These are phyloP conservation scores for Didymella lethalis DNA, from an alignment of 2,329 filamentous ascomycete genomes.

Conservation along the genomic window DNA sequence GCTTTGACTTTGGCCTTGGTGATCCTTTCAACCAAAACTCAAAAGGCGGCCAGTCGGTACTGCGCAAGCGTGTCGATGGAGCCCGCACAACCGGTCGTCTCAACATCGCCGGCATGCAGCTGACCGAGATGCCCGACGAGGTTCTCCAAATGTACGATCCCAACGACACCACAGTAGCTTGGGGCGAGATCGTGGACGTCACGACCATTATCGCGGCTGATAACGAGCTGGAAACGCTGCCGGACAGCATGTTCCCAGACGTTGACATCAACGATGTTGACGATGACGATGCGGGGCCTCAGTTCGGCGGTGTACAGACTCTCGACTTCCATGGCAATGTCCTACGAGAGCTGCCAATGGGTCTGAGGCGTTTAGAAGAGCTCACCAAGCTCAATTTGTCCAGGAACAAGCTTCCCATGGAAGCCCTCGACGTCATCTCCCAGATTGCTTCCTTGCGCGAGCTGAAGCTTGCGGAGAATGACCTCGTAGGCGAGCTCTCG, in stretches of 20 bases:
- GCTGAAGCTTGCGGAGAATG: slow-evolving; percentile 71
- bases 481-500: slow-evolving; percentile 58
- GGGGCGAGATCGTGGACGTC: slow-evolving; percentile 92
- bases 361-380: slow-evolving; percentile 74
- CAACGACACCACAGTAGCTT: slow-evolving; percentile 70
- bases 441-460: slow-evolving; percentile 78
- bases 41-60: slow-evolving; percentile 69
- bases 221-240: slow-evolving; percentile 81
- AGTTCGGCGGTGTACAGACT: slow-evolving; percentile 82
- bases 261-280: slow-evolving; percentile 60
- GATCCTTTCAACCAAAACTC: slow-evolving; percentile 75
- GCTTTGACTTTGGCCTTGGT: slow-evolving; percentile 68
- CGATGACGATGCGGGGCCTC: slow-evolving; percentile 70
- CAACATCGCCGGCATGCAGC: slow-evolving; percentile 84
- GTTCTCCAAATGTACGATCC: slow-evolving; percentile 88
- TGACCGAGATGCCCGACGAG: slow-evolving; percentile 81
- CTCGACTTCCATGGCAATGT: slow-evolving; percentile 88
- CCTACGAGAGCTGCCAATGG: slow-evolving; percentile 74
- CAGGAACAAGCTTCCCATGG: slow-evolving; percentile 79
- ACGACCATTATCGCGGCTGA: slow-evolving; percentile 85
- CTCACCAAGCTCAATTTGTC: slow-evolving; percentile 86
- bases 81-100: slow-evolving; percentile 81
- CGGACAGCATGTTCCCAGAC: slow-evolving; percentile 82
- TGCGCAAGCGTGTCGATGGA: slow-evolving; percentile 74
- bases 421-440: slow-evolving; percentile 74